Conservation (phyloP, 108 stramenopile species). For the Stephanodiscus minutulus region DNA sequence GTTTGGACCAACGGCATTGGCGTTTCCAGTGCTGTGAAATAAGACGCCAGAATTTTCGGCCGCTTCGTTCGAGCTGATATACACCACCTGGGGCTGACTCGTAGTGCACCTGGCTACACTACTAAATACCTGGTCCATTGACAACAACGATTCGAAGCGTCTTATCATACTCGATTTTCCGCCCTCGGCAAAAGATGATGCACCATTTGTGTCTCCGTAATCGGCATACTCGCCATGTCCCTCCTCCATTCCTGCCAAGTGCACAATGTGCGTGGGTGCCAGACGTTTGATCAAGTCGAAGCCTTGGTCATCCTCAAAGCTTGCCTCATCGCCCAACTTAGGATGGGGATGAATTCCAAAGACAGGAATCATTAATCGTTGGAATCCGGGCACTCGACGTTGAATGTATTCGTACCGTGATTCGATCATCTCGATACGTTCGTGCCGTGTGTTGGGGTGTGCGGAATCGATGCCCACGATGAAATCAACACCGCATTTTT, state of each 20-base stretch:
- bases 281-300: constrained; percentile 42
- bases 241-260: constrained; percentile 45
- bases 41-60: constrained; percentile 40
- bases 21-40: constrained; percentile 3
- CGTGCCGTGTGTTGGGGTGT: constrained; percentile 51
- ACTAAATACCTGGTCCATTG: constrained; percentile 48
- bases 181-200: constrained; percentile 27
- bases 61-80: constrained; percentile 46
- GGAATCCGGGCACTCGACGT: constrained; percentile 39
- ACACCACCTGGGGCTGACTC: constrained; percentile 37
- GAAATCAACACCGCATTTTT: constrained; percentile 54
- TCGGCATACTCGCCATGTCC: constrained; percentile 32
- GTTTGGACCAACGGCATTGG: background rate
- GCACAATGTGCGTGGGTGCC: constrained; percentile 59
- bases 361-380: constrained; percentile 31
- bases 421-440: constrained; percentile 47
- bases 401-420: constrained; percentile 28
- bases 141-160: constrained; percentile 48
- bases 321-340: constrained; percentile 29
- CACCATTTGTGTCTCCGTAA: constrained; percentile 47
- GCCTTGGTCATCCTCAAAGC: constrained; percentile 17
- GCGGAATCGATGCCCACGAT: constrained; percentile 59
- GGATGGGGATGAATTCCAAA: constrained; percentile 54
- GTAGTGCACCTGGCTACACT: constrained; percentile 16
- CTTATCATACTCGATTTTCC: constrained; percentile 49